Evolutionary conservation across 257 asterid species (phyloP).

Genomic region (Eucommia ulmoides): DNA sequence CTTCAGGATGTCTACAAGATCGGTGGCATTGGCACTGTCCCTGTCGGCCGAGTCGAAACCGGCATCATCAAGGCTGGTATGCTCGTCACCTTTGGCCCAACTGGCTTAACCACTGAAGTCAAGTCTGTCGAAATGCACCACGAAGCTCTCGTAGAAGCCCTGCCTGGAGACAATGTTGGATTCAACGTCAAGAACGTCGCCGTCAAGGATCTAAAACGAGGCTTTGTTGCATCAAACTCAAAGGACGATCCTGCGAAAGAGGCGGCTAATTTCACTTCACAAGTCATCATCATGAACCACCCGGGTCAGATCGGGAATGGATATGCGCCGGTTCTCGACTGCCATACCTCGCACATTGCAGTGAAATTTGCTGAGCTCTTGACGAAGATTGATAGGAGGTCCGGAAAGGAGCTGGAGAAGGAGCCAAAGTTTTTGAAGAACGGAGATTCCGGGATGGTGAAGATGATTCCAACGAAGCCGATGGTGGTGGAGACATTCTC

Average conservation of each 20-base stretch:
- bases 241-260: neutral
- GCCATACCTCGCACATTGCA: conserved; percentile 1
- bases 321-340: conserved; percentile 1
- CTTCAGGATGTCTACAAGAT: conserved; percentile 2
- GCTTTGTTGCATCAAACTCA: neutral
- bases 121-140: conserved; percentile 1
- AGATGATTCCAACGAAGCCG: conserved; percentile 1
- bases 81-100: neutral
- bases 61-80: conserved; percentile 1
- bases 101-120: neutral
- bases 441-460: neutral
- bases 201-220: neutral
- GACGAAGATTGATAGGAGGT: neutral
- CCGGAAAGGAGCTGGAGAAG: conserved; percentile 3
- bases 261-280: neutral
- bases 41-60: conserved; percentile 1
- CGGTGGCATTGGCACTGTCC: conserved; percentile 1
- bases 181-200: conserved; percentile 1
- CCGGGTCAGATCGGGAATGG: conserved; percentile 2
- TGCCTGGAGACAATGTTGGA: conserved; percentile 1
- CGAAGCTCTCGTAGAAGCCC: neutral
- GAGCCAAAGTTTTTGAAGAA: conserved; percentile 3
- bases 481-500: conserved; percentile 4
- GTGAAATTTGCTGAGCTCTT: neutral
- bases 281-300: conserved; percentile 2